phyloP scores from a whole-genome alignment of 2,329 filamentous ascomycete genomes.

The Alternaria burnsii region DNA sequence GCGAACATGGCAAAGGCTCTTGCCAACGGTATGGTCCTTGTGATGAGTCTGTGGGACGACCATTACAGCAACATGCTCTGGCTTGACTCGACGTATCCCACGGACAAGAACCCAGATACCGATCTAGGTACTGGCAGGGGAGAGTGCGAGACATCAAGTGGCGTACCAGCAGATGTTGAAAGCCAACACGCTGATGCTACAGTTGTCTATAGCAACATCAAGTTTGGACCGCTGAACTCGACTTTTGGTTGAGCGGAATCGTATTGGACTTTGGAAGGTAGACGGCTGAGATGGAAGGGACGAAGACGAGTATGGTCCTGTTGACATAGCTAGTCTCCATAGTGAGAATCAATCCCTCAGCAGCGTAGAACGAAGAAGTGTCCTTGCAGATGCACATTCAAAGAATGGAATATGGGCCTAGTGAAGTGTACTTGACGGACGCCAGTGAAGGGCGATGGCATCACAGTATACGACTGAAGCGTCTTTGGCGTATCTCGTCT shows the following conservation, averaged over 20 bases:
- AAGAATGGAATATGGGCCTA: background rate
- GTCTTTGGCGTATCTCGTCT: too few relatives aligned
- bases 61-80: conserved; percentile 75
- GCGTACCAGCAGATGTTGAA: conserved; percentile 43
- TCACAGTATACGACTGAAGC: too few relatives aligned
- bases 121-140: conserved; percentile 45
- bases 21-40: conserved; percentile 67
- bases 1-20: conserved; percentile 64
- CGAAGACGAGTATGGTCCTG: background rate
- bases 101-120: conserved; percentile 39
- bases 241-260: conserved; percentile 29
- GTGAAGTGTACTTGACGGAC: background rate
- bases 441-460: too few relatives aligned
- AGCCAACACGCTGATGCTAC: conserved; percentile 28
- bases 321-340: background rate
- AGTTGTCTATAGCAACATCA: conserved; percentile 42
- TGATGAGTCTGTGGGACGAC: conserved; percentile 71
- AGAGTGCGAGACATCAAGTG: conserved; percentile 34
- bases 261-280: background rate
- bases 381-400: background rate
- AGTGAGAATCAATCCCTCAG: background rate
- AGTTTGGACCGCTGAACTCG: conserved; percentile 41
- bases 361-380: background rate
- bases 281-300: background rate
- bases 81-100: conserved; percentile 73